phyloP scores from a whole-genome alignment of 108 stramenopile species.

The Pseudonitzschia pungens region DNA sequence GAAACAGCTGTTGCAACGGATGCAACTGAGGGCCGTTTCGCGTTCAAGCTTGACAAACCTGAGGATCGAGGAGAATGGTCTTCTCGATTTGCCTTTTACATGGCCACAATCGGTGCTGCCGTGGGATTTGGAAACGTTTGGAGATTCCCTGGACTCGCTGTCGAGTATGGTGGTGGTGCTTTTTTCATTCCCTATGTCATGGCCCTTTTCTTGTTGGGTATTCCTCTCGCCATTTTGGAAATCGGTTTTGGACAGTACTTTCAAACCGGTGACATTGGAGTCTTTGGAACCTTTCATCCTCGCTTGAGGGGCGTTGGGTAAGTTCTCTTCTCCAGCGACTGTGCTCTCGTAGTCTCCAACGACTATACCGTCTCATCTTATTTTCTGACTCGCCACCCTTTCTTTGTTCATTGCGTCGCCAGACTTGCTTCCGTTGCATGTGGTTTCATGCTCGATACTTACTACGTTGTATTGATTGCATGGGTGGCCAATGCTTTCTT shows the following conservation, averaged over 20 bases:
- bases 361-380: neutral
- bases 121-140: constrained; percentile 78
- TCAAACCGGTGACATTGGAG: constrained; percentile 49
- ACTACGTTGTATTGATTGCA: constrained; percentile 53
- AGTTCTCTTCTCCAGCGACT: neutral
- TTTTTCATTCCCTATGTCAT: constrained; percentile 56
- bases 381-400: neutral
- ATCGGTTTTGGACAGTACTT: constrained; percentile 61
- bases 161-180: constrained; percentile 60
- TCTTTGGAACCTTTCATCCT: constrained; percentile 58
- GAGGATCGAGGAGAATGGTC: constrained; percentile 41
- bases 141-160: constrained; percentile 71
- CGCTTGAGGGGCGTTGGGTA: constrained; percentile 55
- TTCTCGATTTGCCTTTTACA: constrained; percentile 53
- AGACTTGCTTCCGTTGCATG: constrained; percentile 41
- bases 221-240: constrained; percentile 61
- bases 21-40: constrained; percentile 2
- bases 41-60: constrained; percentile 7
- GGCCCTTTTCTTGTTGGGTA: constrained; percentile 64
- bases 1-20: neutral
- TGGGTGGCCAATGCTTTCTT: constrained; percentile 62
- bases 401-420: neutral
- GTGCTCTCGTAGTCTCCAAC: neutral
- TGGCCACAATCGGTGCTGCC: constrained; percentile 59
- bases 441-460: constrained; percentile 51